phyloP scores from a whole-genome alignment of 2,329 filamentous ascomycete species.

The Capronia americana region DNA sequence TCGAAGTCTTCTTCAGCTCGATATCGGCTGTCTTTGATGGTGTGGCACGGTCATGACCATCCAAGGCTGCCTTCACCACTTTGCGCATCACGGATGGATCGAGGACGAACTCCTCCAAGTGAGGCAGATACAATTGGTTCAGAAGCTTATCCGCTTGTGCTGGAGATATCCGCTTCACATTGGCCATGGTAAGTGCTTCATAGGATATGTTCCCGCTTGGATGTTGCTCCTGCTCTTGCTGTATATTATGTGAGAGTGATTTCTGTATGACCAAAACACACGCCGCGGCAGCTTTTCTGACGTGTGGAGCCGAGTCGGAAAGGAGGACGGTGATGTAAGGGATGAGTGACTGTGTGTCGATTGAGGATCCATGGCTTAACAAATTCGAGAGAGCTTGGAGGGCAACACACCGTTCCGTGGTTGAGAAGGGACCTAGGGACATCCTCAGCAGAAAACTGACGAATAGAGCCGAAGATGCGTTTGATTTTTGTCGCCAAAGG shows the following conservation, averaged over 20 bases:
- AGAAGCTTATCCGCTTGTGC: conserved; percentile 61
- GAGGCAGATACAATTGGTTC: conserved; percentile 71
- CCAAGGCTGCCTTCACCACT: conserved; percentile 66
- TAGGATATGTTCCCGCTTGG: conserved; percentile 16
- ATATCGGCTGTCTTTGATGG: conserved; percentile 49
- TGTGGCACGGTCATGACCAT: conserved; percentile 51
- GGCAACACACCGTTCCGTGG: conserved; percentile 49
- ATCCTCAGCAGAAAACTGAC: conserved; percentile 36
- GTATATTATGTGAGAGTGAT: conserved; percentile 53
- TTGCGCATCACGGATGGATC: conserved; percentile 74
- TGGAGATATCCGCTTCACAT: conserved; percentile 29
- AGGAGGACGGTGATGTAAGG: conserved; percentile 81
- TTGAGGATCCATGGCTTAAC: conserved; percentile 64
- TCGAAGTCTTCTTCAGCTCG: conserved; percentile 67
- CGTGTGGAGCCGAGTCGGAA: conserved; percentile 74
- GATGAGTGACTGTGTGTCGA: conserved; percentile 79
- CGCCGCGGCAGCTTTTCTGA: conserved; percentile 76
- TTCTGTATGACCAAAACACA: conserved; percentile 65
- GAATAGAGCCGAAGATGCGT: conserved; percentile 22
- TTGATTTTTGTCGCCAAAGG: conserved; percentile 43
- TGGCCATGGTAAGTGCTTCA: conserved; percentile 23
- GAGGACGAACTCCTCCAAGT: conserved; percentile 83
- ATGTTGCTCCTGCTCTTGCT: conserved; percentile 45
- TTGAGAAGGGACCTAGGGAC: conserved; percentile 21
- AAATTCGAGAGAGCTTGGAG: conserved; percentile 25